Conservation (phyloP, 352 stramenopile species). For the Globisporangium spinosum region DNA sequence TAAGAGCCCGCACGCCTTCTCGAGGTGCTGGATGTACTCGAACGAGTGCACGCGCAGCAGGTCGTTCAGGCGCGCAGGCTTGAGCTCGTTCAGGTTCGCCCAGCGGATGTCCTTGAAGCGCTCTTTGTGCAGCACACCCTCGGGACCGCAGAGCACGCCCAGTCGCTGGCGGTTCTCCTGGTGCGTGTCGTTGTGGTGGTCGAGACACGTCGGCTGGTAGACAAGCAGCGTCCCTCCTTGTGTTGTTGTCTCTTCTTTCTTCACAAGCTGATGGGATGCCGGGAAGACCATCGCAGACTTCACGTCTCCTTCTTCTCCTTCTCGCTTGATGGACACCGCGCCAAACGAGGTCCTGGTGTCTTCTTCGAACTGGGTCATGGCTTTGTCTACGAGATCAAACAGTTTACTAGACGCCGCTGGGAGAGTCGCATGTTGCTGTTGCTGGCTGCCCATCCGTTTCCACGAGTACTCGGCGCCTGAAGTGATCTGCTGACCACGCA, state of each 20-base stretch:
- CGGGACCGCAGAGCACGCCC: conserved; percentile 44
- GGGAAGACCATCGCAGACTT: background rate
- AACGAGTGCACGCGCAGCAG: conserved; percentile 60
- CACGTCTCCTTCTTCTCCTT: background rate
- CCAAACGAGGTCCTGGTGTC: background rate
- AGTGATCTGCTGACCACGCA: conserved; percentile 24
- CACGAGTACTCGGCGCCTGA: conserved; percentile 26
- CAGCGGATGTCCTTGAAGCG: conserved; percentile 60
- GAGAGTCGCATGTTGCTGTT: background rate
- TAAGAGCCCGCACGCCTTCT: conserved; percentile 35
- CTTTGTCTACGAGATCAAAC: background rate
- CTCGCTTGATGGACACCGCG: background rate
- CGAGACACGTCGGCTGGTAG: conserved; percentile 65
- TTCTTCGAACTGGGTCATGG: background rate
- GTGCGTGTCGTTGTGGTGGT: conserved; percentile 75
- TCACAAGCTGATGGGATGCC: conserved; percentile 18
- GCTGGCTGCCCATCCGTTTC: conserved; percentile 25
- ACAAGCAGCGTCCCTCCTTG: conserved; percentile 43
- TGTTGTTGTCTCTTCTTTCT: conserved; percentile 20
- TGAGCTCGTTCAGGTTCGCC: conserved; percentile 54
- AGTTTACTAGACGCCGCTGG: background rate
- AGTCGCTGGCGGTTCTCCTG: conserved; percentile 65
- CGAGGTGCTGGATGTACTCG: conserved; percentile 63
- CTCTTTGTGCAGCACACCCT: conserved; percentile 61
- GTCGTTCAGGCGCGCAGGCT: conserved; percentile 46